Conservation (phyloP, 2,329 filamentous ascomycete species). For the Phaeophleospora eucalypticola region DNA sequence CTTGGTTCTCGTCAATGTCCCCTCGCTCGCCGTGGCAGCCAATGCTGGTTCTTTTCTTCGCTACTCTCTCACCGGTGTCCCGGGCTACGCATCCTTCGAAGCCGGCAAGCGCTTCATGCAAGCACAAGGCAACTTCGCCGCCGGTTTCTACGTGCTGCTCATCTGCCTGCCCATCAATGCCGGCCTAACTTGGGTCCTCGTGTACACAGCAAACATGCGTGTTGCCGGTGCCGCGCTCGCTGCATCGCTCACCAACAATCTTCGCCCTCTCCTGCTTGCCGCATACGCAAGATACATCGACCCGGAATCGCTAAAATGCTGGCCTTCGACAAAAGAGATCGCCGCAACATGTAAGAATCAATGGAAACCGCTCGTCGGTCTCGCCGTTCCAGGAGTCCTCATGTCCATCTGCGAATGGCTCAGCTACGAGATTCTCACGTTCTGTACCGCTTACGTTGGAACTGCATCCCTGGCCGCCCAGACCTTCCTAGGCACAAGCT, state of each 20-base stretch:
- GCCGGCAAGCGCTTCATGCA: slow-evolving; percentile 53
- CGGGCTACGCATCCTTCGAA: slow-evolving; percentile 53
- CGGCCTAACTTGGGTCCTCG: slow-evolving; percentile 16
- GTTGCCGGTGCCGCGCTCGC: slow-evolving; percentile 51
- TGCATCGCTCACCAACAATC: slow-evolving; percentile 38
- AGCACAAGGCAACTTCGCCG: slow-evolving; percentile 52
- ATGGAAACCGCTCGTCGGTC: slow-evolving; percentile 33
- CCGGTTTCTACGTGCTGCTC: slow-evolving; percentile 29
- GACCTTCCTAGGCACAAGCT: slow-evolving; percentile 18
- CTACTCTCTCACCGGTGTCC: slow-evolving; percentile 48
- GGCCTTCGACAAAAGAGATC: slow-evolving; percentile 34
- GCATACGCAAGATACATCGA: slow-evolving; percentile 43
- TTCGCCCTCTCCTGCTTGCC: slow-evolving; percentile 47
- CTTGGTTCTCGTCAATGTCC: slow-evolving; percentile 41
- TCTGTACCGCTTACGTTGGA: slow-evolving; percentile 32
- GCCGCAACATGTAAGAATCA: slow-evolving; percentile 30
- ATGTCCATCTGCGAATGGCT: slow-evolving; percentile 28
- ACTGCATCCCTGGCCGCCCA: slow-evolving; percentile 25
- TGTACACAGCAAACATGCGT: slow-evolving; percentile 37
- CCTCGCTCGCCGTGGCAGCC: slow-evolving; percentile 45
- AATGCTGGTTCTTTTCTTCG: slow-evolving; percentile 50
- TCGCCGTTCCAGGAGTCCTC: slow-evolving; percentile 23
- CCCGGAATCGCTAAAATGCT: slow-evolving; percentile 41
- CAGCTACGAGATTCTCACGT: slow-evolving; percentile 28
- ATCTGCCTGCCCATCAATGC: slow-evolving; percentile 18